Conservation (phyloP, 371 early-diverging fungal genomes). For the Blakeslea trispora region DNA sequence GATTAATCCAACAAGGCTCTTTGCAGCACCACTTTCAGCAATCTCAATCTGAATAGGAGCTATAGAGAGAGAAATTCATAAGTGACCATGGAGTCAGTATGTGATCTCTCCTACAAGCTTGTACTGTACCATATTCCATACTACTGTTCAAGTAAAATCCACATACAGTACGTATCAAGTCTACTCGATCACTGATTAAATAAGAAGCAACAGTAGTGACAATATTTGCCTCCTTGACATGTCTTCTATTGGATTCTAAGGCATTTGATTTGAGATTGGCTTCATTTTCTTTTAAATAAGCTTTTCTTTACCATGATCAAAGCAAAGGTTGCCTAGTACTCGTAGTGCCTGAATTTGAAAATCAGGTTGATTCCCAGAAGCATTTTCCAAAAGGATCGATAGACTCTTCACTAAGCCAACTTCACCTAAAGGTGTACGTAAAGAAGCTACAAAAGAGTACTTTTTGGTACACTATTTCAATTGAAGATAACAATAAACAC, state of each 20-base stretch:
- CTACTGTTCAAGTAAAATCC: slow-evolving; percentile 75
- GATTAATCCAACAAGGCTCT: slow-evolving; percentile 37
- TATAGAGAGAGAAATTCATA: slow-evolving; percentile 14
- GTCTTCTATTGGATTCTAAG: slow-evolving; percentile 69
- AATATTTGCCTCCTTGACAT: slow-evolving; percentile 54
- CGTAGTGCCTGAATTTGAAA: slow-evolving; percentile 67
- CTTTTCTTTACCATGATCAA: slow-evolving; percentile 74
- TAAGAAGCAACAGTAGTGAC: slow-evolving; percentile 46
- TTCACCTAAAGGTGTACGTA: slow-evolving; percentile 53
- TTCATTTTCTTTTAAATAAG: too few species aligned
- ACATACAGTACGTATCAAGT: slow-evolving; percentile 58
- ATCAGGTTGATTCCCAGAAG: slow-evolving; percentile 28
- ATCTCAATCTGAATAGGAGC: slow-evolving; percentile 50
- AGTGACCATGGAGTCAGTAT: too few species aligned
- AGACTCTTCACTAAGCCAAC: slow-evolving; percentile 39
- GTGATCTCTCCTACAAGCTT: too few species aligned
- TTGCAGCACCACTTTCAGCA: slow-evolving; percentile 40
- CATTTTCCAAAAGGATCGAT: slow-evolving; percentile 31
- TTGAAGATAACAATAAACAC: too few species aligned
- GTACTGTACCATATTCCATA: slow-evolving; percentile 72
- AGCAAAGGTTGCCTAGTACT: slow-evolving; percentile 77
- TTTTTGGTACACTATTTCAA: neutral
- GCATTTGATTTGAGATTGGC: neutral
- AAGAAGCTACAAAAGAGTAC: slow-evolving; percentile 30
- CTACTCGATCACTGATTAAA: slow-evolving; percentile 38